Evolutionary conservation across 139 green algal species (phyloP), one percentile per base, ranked within the genome.

Genomic region (Ettlia oleoabundans): DNA sequence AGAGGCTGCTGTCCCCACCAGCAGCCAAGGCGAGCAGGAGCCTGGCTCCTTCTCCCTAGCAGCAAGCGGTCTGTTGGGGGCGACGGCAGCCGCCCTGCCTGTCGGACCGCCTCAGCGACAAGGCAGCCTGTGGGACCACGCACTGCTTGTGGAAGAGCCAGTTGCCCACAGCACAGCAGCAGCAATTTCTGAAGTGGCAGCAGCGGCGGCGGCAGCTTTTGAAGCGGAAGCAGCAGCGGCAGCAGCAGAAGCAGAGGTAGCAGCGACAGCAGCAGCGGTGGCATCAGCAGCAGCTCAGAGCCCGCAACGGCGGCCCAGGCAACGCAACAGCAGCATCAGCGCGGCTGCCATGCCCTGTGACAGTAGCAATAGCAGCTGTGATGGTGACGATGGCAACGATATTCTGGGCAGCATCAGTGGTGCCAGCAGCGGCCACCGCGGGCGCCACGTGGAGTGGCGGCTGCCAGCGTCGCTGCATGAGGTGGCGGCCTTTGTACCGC

Each of bases 101-200:
- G n/a, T n/a, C n/a, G n/a, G n/a, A n/a, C n/a, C n/a, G n/a, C n/a
- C n/a, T n/a, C 40, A 7, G 63, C 42, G 24, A 13, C 51, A 1
- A 38, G 58, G 30, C 42, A 84, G 62, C 58, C 71, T 86, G 30
- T 86, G 81, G 81, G 81, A 82, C 75, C 70, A 86, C 18, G 81
- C 81, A 4, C 38, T 81, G 28, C 55, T 84, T 4, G 43, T 35
- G 6, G 69, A 67, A 5, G 42, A 38, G 15, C 51, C 47, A 52
- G 38, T 21, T 8, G 32, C 13, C 28, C 38, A 10, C 38, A 24
- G 47, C 47, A 58, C 13, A 10, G 10, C 26, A 47, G 42, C 26
- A 66, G 63, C 40, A 40, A 4, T 51, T 10, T 19, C 55, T 28
- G 75, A 40, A 0, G 73, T 26, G 19, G 73, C 13, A 26, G 33